Conservation (phyloP, 176 grass and related monocot species). For the Guadua angustifolia region DNA sequence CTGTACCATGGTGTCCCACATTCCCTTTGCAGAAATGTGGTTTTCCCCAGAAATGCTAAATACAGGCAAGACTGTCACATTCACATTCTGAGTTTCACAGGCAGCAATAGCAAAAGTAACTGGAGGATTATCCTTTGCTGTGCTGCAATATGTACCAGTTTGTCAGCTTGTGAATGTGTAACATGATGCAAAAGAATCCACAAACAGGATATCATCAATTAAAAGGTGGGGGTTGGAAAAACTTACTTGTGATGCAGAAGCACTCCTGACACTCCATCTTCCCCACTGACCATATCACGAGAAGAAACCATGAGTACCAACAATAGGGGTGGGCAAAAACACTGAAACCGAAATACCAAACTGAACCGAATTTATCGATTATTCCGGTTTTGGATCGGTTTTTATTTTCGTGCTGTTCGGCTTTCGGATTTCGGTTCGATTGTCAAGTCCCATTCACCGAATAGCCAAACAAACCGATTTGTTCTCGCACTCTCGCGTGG, state of each 20-base stretch:
- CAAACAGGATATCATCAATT: conserved; percentile 20
- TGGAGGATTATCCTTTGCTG: conserved; percentile 92
- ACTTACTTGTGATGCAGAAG: conserved; percentile 98
- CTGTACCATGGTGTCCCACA: conserved; percentile 85
- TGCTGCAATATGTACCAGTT: conserved; percentile 57
- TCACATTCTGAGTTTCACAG: conserved; percentile 96
- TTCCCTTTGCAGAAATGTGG: conserved; percentile 70
- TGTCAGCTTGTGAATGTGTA: conserved; percentile 31
- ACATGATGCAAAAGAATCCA: not conserved
- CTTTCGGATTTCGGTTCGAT: no score
- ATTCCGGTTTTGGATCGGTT: no score
- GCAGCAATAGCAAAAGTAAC: conserved; percentile 96
- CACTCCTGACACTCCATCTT: conserved; percentile 94
- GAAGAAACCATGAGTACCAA: conserved; percentile 36
- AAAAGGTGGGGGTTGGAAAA: conserved; percentile 44
- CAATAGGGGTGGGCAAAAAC: no score
- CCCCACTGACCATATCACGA: conserved; percentile 58
- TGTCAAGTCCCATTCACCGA: no score
- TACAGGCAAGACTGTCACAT: conserved; percentile 89
- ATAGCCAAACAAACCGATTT: no score
- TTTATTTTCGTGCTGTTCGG: no score
- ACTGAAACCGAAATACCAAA: no score
- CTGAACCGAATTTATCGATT: no score
- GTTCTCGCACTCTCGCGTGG: no score
- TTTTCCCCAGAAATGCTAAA: conserved; percentile 84